Base-by-base conservation (phyloP, 495 filamentous ascomycete genomes). In the Hypoxylon fragiforme region DNA sequence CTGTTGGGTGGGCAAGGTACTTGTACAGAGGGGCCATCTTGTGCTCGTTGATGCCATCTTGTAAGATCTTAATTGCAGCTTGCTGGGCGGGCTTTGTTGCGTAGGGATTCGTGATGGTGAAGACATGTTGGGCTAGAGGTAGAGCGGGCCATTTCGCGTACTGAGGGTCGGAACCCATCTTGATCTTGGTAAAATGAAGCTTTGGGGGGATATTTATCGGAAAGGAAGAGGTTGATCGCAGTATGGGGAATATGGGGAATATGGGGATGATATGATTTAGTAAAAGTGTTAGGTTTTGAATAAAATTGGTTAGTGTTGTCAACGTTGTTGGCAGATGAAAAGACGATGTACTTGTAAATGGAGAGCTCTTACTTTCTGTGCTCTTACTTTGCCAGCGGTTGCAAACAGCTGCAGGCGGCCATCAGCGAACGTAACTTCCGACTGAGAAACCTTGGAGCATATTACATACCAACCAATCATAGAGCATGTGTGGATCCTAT, bases 21-120 rank as follows among this genome's bases (percentile, higher is more conserved):
- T 90, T 86, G 73, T 98, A 98, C 21, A 97, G 83, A 12, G 94
- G 92, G 30, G 95, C 94, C 90, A 97, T 97, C 76, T 96, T 95
- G 65, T 94, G 78, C 71, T 95, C 90, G 49, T 72, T 77, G 75
- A 98, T 96, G 62, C 84, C 95, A 85, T 96, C 85, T 80, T 96
- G 91, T 44, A 98, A 81, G 60, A 84, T 83, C 73, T 92, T 88
- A 66, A 91, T 75, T 13, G 90, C 85, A 8, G 82, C 71, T 72
- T 95, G 84, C 69, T 86, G 86, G 47, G 82, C 74, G 30, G 81
- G 54, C 52, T 80, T 74, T 20, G 86, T 69, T 52, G 91, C 84
- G 61, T 88, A 85, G 57, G 91, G 86, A 74, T 96, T 96, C 63
- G 90, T 92, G 76, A 97, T 81, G 69, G 89, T 90, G 81, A 98